Conservation (phyloP, 257 asterid species). For the Scutellaria minor region DNA sequence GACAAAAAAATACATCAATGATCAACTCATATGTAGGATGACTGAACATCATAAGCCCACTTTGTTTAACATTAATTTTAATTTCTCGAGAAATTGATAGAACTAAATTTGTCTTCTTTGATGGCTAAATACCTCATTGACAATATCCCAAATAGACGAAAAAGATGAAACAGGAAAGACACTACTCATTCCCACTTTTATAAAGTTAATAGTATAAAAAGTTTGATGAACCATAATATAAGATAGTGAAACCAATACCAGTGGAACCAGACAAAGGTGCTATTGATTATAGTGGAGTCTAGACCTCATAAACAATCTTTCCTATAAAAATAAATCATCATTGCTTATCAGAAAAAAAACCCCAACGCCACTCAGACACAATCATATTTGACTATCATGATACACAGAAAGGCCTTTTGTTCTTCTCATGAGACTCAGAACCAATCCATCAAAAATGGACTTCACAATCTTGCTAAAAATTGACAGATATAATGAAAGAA, state of each 20-base stretch:
- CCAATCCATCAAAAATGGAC: constrained; percentile 36
- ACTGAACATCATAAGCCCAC: neutral
- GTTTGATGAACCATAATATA: constrained; percentile 32
- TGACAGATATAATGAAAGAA: constrained; percentile 26
- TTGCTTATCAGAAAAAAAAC: constrained; percentile 49
- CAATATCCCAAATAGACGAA: constrained; percentile 30
- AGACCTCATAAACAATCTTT: constrained; percentile 57
- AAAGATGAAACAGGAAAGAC: constrained; percentile 37
- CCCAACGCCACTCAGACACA: constrained; percentile 51
- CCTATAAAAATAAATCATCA: constrained; percentile 48
- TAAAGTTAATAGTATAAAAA: constrained; percentile 37
- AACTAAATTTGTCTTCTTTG: constrained; percentile 14
- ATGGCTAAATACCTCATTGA: constrained; percentile 25
- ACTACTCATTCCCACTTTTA: constrained; percentile 40
- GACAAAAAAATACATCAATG: neutral
- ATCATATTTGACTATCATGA: constrained; percentile 45
- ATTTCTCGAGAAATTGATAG: neutral
- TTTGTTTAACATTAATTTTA: too few relatives aligned
- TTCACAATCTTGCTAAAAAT: constrained; percentile 18
- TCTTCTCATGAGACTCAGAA: constrained; percentile 30
- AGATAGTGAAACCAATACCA: constrained; percentile 42
- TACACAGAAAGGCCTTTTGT: constrained; percentile 17
- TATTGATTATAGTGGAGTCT: constrained; percentile 53
- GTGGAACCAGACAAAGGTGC: constrained; percentile 53
- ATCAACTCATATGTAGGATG: neutral